Evolutionary conservation across 129 eudicot species (phyloP), one percentile per base, ranked within the genome.

Genomic region (Sambucus nigra): DNA sequence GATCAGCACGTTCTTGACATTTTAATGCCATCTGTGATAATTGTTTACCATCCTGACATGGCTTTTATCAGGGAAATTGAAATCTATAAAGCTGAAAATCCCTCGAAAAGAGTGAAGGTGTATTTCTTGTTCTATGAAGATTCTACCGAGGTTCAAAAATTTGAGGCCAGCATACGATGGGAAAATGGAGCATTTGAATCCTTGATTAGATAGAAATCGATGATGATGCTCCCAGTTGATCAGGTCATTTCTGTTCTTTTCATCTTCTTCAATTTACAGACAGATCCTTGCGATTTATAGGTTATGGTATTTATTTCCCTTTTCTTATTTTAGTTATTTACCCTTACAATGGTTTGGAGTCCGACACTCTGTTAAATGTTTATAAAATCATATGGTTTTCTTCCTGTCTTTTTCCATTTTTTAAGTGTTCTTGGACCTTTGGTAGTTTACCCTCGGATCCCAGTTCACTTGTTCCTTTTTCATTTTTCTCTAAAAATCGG

Each of bases 181-280:
- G 99, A 91, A 70, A 86, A 91, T 82, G 86, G 89, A 66, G 99
- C 99, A 13, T 81, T 91, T 72, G 99, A 91, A 63, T 85, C 99
- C 27, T 68, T 91, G 73, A 91, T 91, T 44, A 72, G 99, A 64
- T 95, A 86, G 72, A 91, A 91, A 63, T 91, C 99, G 16, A 63
- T 91, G 79, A 91, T 91, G 99, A 82, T 80, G 87, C 56, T 91
- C 55, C 94, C 99, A 50, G 82, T 70, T 70, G 77, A 80, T 68
- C 86, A 82, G 94, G 98, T 85, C 51, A 13, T 63, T n/a, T 63
- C 24, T 3, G 25, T 32, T 49, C 21, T 22, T 18, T 16, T 9
- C 5, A 25, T 47, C 27, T 25, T 42, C 48, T n/a, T 42, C 20
- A 7, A 42, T 42, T n/a, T 35, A 8, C 9, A 15, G 42, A 50